A percentile compares a stretch with the other conserved stretches of the same genome.
Evolutionary conservation across 352 stramenopile species (phyloP).

Genomic region (Saprolegnia diclina): DNA sequence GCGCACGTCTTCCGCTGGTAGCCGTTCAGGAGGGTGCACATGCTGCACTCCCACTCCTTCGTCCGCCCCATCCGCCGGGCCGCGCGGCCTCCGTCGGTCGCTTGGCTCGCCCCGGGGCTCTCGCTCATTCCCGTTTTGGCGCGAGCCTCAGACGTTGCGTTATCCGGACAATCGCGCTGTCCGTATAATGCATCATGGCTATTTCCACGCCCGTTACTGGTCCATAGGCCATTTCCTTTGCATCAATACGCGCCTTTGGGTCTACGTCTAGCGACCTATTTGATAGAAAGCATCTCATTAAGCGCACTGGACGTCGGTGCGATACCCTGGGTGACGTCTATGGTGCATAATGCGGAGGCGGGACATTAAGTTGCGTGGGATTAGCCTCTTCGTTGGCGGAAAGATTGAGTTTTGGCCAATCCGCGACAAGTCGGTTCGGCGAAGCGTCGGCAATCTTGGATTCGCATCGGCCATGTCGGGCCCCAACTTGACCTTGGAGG

Average conservation of each 20-base stretch:
- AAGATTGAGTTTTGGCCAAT: conserved; percentile 12
- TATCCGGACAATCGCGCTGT: conserved; percentile 6
- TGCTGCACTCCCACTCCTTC: conserved; percentile 26
- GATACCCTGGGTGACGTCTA: neutral
- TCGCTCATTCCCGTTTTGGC: conserved; percentile 20
- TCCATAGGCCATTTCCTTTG: neutral
- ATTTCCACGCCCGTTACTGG: neutral
- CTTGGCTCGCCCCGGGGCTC: neutral
- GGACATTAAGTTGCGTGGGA: neutral
- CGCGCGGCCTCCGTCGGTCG: neutral
- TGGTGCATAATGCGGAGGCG: neutral
- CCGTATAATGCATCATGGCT: neutral
- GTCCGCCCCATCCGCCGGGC: conserved; percentile 8
- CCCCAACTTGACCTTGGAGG: conserved; percentile 51
- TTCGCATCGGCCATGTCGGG: conserved; percentile 14
- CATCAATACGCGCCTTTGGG: too few relatives aligned
- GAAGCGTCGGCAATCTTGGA: conserved; percentile 4
- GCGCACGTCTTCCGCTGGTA: conserved; percentile 26
- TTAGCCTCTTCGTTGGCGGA: neutral
- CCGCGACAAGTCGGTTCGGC: neutral
- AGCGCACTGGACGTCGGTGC: neutral
- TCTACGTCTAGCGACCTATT: neutral
- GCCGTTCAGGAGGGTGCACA: conserved; percentile 24
- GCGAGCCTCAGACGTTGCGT: neutral
- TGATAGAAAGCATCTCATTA: neutral